These are phyloP conservation scores for Phellopilus nigrolimitatus DNA, from an alignment of 1,284 basidiomycete species.

Conservation along the genomic window DNA sequence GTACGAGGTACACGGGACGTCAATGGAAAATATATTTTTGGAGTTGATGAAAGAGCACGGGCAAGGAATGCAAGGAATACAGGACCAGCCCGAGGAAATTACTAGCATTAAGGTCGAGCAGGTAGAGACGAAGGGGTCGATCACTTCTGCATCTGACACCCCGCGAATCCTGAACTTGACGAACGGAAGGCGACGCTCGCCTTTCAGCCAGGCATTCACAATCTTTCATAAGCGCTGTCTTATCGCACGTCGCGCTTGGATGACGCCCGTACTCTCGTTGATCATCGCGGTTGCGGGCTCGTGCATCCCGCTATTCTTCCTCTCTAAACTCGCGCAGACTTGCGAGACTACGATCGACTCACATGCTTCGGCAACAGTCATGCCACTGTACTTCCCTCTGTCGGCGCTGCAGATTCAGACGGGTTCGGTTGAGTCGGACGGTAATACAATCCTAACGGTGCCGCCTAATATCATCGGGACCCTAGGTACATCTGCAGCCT, in stretches of 20 bases:
- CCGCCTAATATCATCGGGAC: conserved; percentile 43
- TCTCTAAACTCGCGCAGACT: conserved; percentile 44
- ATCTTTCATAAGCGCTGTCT: conserved; percentile 72
- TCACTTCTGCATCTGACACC: not conserved
- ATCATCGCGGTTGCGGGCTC: conserved; percentile 60
- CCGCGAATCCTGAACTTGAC: conserved; percentile 36
- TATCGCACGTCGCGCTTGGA: conserved; percentile 62
- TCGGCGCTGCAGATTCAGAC: not conserved
- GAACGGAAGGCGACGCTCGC: conserved; percentile 45
- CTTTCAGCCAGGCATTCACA: conserved; percentile 56
- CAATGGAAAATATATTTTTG: conserved; percentile 79
- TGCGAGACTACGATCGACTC: conserved; percentile 40
- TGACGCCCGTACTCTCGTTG: conserved; percentile 57
- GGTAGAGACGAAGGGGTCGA: conserved; percentile 3
- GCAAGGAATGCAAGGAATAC: conserved; percentile 5
- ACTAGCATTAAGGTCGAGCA: not conserved
- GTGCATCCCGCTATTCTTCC: conserved; percentile 62
- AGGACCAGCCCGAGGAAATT: too few relatives aligned
- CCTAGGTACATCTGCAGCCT: conserved; percentile 34
- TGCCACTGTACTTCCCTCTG: conserved; percentile 42
- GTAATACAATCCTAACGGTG: conserved; percentile 34
- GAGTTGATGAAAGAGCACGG: conserved; percentile 55
- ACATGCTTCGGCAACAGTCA: conserved; percentile 26
- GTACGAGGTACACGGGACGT: conserved; percentile 67
- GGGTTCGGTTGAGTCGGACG: conserved; percentile 23